A percentile compares a stretch with the other conserved stretches of the same genome.
phyloP scores from a whole-genome alignment of 2,329 filamentous ascomycete species.

The Hymenoscyphus albidus region DNA sequence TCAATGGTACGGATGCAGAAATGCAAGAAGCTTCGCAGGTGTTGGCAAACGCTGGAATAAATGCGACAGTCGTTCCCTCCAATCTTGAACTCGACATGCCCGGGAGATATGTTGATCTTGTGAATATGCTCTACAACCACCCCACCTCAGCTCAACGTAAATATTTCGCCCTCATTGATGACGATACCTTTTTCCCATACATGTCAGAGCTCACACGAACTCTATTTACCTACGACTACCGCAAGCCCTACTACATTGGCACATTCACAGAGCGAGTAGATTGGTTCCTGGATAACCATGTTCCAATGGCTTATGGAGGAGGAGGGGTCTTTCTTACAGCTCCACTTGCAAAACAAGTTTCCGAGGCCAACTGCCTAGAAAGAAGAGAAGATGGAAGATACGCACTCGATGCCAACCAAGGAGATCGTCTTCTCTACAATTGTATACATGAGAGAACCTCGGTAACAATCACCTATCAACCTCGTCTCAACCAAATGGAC shows the following conservation, averaged over 20 bases:
- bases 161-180: conserved; percentile 34
- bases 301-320: conserved; percentile 33
- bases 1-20: conserved; percentile 49
- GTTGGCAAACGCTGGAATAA: conserved; percentile 48
- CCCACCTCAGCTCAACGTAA: conserved; percentile 29
- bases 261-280: conserved; percentile 34
- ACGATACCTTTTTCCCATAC: conserved; percentile 35
- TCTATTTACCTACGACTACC: conserved; percentile 34
- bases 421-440: conserved; percentile 34
- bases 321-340: conserved; percentile 33
- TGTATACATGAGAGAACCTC: conserved; percentile 30
- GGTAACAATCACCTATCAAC: conserved; percentile 28
- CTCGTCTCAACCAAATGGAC: conserved; percentile 31
- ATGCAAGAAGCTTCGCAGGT: conserved; percentile 46
- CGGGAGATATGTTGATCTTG: conserved; percentile 54
- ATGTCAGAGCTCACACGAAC: conserved; percentile 30
- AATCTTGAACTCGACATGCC: conserved; percentile 54
- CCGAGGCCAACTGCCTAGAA: conserved; percentile 27
- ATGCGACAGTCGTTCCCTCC: conserved; percentile 54
- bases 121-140: conserved; percentile 52
- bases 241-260: conserved; percentile 32
- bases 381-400: conserved; percentile 25
- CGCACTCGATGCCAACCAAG: conserved; percentile 27
- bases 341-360: conserved; percentile 24
- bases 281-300: conserved; percentile 28